These are phyloP conservation scores for Sclerotinia sclerotiorum DNA, from an alignment of 2,329 filamentous ascomycete species.

Conservation along the genomic window DNA sequence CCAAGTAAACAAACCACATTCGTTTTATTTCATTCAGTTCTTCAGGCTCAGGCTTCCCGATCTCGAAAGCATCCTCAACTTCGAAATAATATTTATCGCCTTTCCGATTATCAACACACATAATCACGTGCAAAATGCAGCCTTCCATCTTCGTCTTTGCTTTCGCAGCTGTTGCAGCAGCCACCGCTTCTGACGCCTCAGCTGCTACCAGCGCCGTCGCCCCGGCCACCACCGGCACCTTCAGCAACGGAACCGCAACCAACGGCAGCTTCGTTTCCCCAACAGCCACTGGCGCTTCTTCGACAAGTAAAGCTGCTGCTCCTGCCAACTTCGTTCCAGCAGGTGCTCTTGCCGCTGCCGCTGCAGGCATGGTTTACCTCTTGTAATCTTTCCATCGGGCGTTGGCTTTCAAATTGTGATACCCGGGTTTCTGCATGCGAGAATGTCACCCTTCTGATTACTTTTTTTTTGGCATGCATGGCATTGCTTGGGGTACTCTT, in stretches of 20 bases:
- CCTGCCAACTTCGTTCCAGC: conserved; percentile 15
- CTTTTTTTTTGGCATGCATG: conserved; percentile 17
- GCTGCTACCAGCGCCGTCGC: conserved; percentile 15
- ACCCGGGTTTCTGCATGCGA: conserved; percentile 20
- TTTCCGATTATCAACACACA: conserved; percentile 1
- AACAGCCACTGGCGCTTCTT: neutral
- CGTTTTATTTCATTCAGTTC: conserved; percentile 17
- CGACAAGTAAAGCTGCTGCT: conserved; percentile 19
- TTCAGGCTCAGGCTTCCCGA: neutral
- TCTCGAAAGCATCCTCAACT: neutral
- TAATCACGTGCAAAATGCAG: conserved; percentile 25
- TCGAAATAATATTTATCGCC: neutral
- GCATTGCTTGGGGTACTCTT: conserved; percentile 15
- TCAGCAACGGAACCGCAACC: conserved; percentile 16
- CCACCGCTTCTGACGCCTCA: conserved; percentile 23
- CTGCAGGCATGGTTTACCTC: conserved; percentile 23
- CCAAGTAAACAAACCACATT: conserved; percentile 17
- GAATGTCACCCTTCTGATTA: conserved; percentile 22
- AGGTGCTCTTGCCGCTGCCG: conserved; percentile 16
- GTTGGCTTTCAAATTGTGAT: conserved; percentile 19
- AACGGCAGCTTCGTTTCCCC: conserved; percentile 17
- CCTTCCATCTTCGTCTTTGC: conserved; percentile 25
- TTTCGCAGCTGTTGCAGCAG: conserved; percentile 26
- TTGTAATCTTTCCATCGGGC: conserved; percentile 11
- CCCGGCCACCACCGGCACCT: conserved; percentile 12